These are phyloP conservation scores for Tetrahymena borealis DNA, from an alignment of 73 alveolate genomes.

Conservation along the genomic window DNA sequence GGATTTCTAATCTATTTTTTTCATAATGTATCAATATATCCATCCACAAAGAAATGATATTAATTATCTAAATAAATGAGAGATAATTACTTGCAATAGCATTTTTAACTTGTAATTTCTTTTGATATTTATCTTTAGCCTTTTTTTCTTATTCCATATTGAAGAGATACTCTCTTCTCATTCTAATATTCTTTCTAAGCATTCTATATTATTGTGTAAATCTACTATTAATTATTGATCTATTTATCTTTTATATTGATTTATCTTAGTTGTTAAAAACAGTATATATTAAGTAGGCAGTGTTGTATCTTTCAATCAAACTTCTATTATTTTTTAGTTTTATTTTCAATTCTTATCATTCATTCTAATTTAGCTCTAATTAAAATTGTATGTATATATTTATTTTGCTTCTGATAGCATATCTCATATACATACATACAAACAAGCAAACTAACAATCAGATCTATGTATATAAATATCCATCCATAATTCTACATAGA, in stretches of 20 bases:
- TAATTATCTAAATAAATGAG: slow-evolving; percentile 1
- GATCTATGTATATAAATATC: too few species aligned
- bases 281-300: too few species aligned
- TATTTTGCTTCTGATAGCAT: background rate
- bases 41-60: slow-evolving; percentile 59
- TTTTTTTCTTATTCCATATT: slow-evolving; percentile 47
- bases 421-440: too few species aligned
- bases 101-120: background rate
- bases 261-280: background rate
- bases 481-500: too few species aligned
- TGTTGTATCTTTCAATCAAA: background rate
- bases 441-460: too few species aligned
- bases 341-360: background rate
- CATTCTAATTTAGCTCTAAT: background rate
- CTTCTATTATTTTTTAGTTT: background rate
- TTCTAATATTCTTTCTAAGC: slow-evolving; percentile 94
- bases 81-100: background rate
- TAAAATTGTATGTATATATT: background rate
- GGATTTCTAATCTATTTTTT: too few species aligned
- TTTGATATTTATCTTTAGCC: slow-evolving; percentile 6
- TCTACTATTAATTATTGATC: background rate
- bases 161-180: slow-evolving; percentile 95
- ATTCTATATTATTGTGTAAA: slow-evolving; percentile 25
- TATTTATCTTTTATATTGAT: background rate
- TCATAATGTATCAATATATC: too few species aligned